phyloP scores from a whole-genome alignment of 2,329 filamentous ascomycete genomes.

The Xylaria sp. region DNA sequence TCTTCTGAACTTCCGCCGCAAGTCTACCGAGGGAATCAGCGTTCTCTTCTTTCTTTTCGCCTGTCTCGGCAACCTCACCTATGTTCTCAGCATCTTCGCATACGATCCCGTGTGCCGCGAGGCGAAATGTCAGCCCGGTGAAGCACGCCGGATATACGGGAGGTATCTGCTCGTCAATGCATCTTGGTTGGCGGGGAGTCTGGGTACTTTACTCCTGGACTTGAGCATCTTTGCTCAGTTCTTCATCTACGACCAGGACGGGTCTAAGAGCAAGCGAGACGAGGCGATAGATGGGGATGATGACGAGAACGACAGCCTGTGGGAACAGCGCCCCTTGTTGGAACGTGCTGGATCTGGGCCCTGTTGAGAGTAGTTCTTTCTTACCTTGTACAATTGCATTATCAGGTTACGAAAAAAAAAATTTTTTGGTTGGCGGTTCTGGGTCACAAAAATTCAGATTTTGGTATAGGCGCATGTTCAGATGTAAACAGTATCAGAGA shows the following conservation, averaged over 20 bases:
- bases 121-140: constrained; percentile 65
- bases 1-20: constrained; percentile 87
- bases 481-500: neutral
- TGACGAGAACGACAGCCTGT: constrained; percentile 31
- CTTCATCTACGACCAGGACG: constrained; percentile 74
- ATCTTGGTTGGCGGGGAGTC: constrained; percentile 87
- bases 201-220: constrained; percentile 86
- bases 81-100: constrained; percentile 88
- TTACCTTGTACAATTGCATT: constrained; percentile 14
- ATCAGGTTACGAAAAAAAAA: constrained; percentile 18
- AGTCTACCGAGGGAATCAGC: constrained; percentile 90
- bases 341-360: constrained; percentile 37
- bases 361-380: neutral
- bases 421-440: constrained; percentile 2
- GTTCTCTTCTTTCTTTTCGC: constrained; percentile 97
- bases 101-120: constrained; percentile 75
- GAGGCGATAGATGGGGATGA: constrained; percentile 41
- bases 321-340: constrained; percentile 42
- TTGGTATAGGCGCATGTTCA: neutral
- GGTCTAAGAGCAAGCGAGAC: constrained; percentile 36
- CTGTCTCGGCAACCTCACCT: constrained; percentile 92
- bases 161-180: constrained; percentile 87
- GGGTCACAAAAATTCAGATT: constrained; percentile 1
- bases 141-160: constrained; percentile 71
- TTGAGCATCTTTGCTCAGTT: constrained; percentile 89